phyloP scores from a whole-genome alignment of 306 rosid species.

The Potentilla sterilis region DNA sequence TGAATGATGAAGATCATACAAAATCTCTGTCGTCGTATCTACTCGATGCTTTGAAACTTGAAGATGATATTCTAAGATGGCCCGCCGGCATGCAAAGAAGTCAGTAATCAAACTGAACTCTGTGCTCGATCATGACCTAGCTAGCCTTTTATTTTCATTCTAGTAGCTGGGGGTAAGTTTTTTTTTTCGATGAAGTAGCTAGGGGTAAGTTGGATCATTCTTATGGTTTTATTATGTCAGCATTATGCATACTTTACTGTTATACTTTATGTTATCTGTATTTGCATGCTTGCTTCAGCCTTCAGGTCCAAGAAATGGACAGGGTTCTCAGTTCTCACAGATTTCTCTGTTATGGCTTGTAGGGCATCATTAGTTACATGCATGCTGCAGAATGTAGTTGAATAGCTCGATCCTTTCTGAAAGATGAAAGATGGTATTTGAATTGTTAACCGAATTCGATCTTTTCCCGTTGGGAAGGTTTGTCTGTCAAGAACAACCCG shows the following conservation, averaged over 20 bases:
- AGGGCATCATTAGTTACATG: not conserved
- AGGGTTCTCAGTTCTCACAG: not conserved
- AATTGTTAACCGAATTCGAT: not conserved
- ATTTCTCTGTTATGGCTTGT: not conserved
- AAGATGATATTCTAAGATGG: constrained; percentile 6
- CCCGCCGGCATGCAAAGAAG: not conserved
- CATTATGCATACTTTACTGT: not conserved
- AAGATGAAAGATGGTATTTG: constrained; percentile 12
- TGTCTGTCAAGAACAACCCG: not conserved
- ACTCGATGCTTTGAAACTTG: not conserved
- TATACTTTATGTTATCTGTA: not conserved
- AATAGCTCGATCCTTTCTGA: not conserved
- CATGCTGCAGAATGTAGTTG: not conserved
- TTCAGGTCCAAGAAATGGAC: not conserved
- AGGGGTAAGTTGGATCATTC: not conserved
- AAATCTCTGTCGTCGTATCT: not conserved
- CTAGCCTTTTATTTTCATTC: not conserved
- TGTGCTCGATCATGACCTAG: not conserved
- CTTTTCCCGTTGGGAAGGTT: not conserved
- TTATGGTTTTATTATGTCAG: constrained; percentile 30
- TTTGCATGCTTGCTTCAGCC: not conserved
- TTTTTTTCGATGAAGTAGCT: too few species aligned
- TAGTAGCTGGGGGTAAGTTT: not conserved
- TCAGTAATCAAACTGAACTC: not conserved
- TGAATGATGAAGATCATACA: not conserved